Evolutionary conservation across 345 rosid genomes (phyloP), one percentile per base, ranked within the genome.

Genomic region (Moringa oleifera): DNA sequence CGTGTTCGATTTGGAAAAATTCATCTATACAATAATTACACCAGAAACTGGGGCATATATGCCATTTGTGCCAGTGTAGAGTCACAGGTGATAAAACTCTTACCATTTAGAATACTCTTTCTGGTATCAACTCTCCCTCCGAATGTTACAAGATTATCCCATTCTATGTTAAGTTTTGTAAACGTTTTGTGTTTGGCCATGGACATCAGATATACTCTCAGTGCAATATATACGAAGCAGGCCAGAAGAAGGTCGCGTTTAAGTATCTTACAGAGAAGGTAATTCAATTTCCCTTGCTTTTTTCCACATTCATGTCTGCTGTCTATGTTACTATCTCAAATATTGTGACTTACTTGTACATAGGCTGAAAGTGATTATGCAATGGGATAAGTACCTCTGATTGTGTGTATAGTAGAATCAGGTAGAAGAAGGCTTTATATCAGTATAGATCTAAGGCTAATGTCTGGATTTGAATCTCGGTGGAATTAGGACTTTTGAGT

Each of bases 61-160:
- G 97, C 99, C 20, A 88, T 95, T 54, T 89, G 96, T 56, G 95
- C 96, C 56, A 87, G 97, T 55, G 93, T 95, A 5, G 97, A 91
- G 74, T 70, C 97, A 70, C 90, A 91, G 96, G 95, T 91, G 11
- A 33, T 33, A 68, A n/a, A n/a, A 74, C 51, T 63, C 50, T 31
- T 17, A 25, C 23, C 15, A 23, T 57, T 61, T 50, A 11, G 47
- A 41, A 4, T 33, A 5, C 11, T 33, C 11, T 50, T 28, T 9
- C 16, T 19, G 7, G 21, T 37, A 23, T 66, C 0, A 25, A 28
- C 15, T 61, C 28, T 41, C 31, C 12, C 12, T 41, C 46, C 47
- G 15, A 41, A 65, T 37, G 25, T 55, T 58, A 53, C 37, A 47
- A 47, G 22, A 20, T 55, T 41, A 15, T 41, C 12, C 12, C 47